Base-by-base conservation (phyloP, 257 asterid species). In the Solanum chiquidenum region DNA sequence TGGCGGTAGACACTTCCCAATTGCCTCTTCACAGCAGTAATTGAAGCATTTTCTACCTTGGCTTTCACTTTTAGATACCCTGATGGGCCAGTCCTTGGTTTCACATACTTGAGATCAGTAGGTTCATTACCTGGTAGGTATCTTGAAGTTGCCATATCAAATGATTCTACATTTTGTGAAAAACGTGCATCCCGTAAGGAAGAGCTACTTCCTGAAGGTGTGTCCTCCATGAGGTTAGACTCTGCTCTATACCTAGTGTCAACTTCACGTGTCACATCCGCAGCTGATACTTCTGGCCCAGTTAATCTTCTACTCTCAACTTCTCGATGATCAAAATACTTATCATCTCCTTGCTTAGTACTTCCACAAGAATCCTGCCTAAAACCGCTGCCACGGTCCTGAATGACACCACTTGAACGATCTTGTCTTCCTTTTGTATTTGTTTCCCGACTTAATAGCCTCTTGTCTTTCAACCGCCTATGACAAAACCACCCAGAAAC, bases 401-500 rank as follows among this genome's bases (percentile, higher is more conserved):
- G 98, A 86, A 95, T 85, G 66, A 92, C 92, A 37, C 95, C 96
- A n/a, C 97, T 95, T 37, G 95, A 95, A 37, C 93, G 93, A 83
- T 94, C 98, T 88, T 94, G 98, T 87, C 88, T 92, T 89, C 92
- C 93, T 73, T 83, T 86, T 86, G 86, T 89, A 87, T 89, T 18
- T 74, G 83, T 90, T 84, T 93, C 95, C 33, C 92, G 96, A 84
- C 87, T 89, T 72, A 69, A 33, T 88, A 92, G 46, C 88, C 88
- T 94, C 94, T 97, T 96, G 91, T 96, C 99, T 90, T 95, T 96
- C 91, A 96, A 90, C 92, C 99, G 94, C 84, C 98, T 91, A 89
- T 97, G 99, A 87, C 99, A 97, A 92, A 97, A 97, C 99, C 99
- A 97, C 58, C 98, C 99, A 12, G 99, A 93, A 66, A 97, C 93